Evolutionary conservation across 139 green algal species (phyloP), one percentile per base, ranked within the genome.

Genomic region (Coccomyxa sp.): DNA sequence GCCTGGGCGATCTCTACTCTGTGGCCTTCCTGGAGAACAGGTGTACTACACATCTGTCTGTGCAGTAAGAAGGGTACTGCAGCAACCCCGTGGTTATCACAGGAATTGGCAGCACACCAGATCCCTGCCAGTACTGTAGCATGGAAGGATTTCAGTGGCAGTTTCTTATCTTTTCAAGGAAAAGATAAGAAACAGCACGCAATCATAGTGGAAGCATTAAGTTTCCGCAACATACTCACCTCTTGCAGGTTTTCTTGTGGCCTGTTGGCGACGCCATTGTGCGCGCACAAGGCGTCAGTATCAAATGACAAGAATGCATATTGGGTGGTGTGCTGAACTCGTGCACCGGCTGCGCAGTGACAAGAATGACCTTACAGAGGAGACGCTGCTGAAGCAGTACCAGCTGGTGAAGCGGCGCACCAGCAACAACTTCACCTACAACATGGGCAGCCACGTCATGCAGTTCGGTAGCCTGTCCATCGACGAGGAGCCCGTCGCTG

Each of bases 21-120:
- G 93, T 99, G 51, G 87, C 94, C 11, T 99, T 94, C 94, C 94
- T 99, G 91, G 96, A 99, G 88, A 92, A 99, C 85, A 86, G 86
- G 85, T 88, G 66, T n/a, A n/a, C 75, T n/a, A 0, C n/a, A 0
- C 14, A 25, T 80, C 38, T 51, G 38, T 51, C 38, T 51, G 38
- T 51, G 38, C 38, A 11, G 38, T 51, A 7, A 51, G 3, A 51
- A 51, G 38, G n/a, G 13, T 58, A 58, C 31, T 16, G 58, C 28
- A 21, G 75, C 75, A 79, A n/a, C n/a, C 30, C 75, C 75, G 4
- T 58, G 30, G 75, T 45, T 1, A 58, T 23, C 66, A 74, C 66
- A 74, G 4, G 63, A 71, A 15, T 71, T 74, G 38, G 38, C 66
- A 74, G 9, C 13, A 3, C 75, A 38, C 75, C 10, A 25, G 30